Conservation (phyloP, 805 yeast species). For the Candida tammaniensis region DNA sequence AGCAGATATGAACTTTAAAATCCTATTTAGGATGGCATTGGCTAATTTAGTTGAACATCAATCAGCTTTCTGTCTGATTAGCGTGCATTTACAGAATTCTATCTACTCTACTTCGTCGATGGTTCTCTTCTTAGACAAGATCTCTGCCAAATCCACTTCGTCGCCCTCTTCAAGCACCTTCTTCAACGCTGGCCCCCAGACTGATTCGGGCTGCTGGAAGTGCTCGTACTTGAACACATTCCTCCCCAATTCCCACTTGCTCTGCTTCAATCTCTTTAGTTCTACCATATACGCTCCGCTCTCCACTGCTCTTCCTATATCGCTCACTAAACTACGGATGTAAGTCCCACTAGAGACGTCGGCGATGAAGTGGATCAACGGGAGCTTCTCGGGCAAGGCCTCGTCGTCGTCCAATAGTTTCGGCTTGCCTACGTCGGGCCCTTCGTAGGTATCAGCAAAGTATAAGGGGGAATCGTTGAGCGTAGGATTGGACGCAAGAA, state of each 20-base stretch:
- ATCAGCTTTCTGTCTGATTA: too few species aligned
- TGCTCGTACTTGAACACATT: conserved; percentile 67
- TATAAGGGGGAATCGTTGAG: conserved; percentile 61
- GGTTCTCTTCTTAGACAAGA: conserved; percentile 2
- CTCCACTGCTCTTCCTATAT: conserved; percentile 76
- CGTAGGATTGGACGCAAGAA: conserved; percentile 49
- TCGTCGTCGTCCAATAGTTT: conserved; percentile 36
- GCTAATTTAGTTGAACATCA: neutral
- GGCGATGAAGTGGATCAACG: conserved; percentile 68
- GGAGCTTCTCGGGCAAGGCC: conserved; percentile 50
- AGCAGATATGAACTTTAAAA: too few species aligned
- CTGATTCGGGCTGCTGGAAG: conserved; percentile 56
- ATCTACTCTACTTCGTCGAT: conserved; percentile 10
- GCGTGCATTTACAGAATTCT: too few species aligned
- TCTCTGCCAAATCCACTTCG: conserved; percentile 19
- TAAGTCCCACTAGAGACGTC: conserved; percentile 94
- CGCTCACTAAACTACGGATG: conserved; percentile 85
- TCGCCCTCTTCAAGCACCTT: conserved; percentile 46
- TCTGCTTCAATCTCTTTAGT: conserved; percentile 70
- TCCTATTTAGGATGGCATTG: too few species aligned
- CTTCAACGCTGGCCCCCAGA: conserved; percentile 69
- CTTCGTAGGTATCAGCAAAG: conserved; percentile 52
- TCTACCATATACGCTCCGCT: conserved; percentile 87
- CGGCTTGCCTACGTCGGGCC: conserved; percentile 38
- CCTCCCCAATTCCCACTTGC: conserved; percentile 75